Conservation (phyloP, 179 eudicot species). For the Silene vulgaris region DNA sequence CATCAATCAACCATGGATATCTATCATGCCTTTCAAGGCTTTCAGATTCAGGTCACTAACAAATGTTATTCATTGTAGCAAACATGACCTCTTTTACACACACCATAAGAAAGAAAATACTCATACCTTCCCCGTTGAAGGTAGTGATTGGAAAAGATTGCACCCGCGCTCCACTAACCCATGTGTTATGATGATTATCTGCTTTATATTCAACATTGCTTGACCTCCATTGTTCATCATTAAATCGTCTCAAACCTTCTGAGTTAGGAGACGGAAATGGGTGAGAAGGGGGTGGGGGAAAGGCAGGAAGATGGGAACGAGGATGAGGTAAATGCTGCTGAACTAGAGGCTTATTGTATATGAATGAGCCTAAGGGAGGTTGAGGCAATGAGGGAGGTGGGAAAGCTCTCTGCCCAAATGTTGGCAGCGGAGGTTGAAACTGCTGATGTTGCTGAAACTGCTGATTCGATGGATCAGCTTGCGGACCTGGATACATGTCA, state of each 20-base stretch:
- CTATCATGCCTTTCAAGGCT: background rate
- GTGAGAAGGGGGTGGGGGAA: slow-evolving; percentile 42
- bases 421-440: slow-evolving; percentile 35
- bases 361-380: slow-evolving; percentile 38
- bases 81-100: background rate
- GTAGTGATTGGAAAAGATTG: slow-evolving; percentile 39
- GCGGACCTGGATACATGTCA: slow-evolving; percentile 44
- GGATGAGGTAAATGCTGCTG: slow-evolving; percentile 58
- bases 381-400: slow-evolving; percentile 45
- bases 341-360: slow-evolving; percentile 48
- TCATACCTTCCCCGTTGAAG: slow-evolving; percentile 54
- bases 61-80: background rate
- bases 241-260: slow-evolving; percentile 51
- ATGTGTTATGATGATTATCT: slow-evolving; percentile 44
- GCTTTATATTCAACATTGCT: slow-evolving; percentile 47
- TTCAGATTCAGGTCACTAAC: background rate
- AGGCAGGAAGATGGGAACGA: slow-evolving; percentile 41
- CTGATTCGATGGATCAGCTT: slow-evolving; percentile 52
- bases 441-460: slow-evolving; percentile 42
- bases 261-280: slow-evolving; percentile 44
- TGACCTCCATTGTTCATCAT: slow-evolving; percentile 61
- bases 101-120: slow-evolving; percentile 1
- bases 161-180: slow-evolving; percentile 56
- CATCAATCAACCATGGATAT: background rate
- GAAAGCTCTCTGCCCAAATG: slow-evolving; percentile 49